phyloP scores from a whole-genome alignment of 169 alveolate species.

The Eimeria necatrix region DNA sequence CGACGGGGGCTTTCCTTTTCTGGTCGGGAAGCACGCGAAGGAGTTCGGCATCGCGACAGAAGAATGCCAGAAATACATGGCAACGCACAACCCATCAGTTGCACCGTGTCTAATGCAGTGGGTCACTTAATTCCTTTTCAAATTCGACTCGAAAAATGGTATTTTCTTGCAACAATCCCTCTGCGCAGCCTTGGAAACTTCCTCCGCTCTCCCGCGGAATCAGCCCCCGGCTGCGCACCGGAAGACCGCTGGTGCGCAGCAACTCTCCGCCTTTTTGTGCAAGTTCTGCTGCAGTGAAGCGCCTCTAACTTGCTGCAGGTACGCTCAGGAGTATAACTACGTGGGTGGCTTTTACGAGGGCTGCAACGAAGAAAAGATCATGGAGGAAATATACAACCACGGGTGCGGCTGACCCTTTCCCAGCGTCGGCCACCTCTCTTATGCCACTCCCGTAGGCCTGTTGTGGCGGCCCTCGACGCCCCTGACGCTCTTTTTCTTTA shows the following conservation, averaged over 20 bases:
- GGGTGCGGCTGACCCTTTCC: background rate
- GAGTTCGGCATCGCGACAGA: conserved; percentile 90
- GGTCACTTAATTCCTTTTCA: background rate
- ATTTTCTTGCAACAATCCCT: background rate
- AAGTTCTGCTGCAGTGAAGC: background rate
- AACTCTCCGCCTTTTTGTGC: background rate
- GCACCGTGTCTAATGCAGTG: conserved; percentile 78
- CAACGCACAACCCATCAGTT: conserved; percentile 30
- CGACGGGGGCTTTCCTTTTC: conserved; percentile 94
- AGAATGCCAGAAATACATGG: conserved; percentile 53
- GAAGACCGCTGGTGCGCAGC: conserved; percentile 63
- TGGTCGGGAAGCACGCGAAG: conserved; percentile 92
- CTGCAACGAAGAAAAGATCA: conserved; percentile 84
- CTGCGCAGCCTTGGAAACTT: conserved; percentile 22
- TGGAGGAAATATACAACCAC: conserved; percentile 83
- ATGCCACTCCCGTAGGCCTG: conserved; percentile 83
- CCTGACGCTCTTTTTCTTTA: conserved; percentile 86
- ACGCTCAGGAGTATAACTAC: conserved; percentile 85
- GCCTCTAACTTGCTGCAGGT: conserved; percentile 65
- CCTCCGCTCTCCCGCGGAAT: conserved; percentile 13
- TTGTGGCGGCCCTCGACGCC: conserved; percentile 91
- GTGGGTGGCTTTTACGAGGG: conserved; percentile 88
- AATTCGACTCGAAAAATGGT: background rate
- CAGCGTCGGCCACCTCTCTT: conserved; percentile 16
- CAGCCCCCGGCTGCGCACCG: conserved; percentile 67